These are phyloP conservation scores for Tranzscheliella williamsii DNA, from an alignment of 1,284 basidiomycete genomes.

Conservation along the genomic window DNA sequence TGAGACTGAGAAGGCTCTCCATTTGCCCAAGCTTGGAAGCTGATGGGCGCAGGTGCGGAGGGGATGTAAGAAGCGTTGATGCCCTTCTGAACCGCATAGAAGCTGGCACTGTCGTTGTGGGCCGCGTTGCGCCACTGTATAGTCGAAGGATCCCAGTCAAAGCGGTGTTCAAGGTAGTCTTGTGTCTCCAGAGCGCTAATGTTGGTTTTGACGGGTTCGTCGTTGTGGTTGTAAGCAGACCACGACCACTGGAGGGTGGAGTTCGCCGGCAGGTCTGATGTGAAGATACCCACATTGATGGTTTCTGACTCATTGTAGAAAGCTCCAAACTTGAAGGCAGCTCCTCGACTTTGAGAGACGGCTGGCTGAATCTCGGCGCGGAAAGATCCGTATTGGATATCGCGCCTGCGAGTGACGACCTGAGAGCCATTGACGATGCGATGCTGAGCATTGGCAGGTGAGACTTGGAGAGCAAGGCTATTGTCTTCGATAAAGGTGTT, in stretches of 20 bases:
- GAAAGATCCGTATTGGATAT: conserved; percentile 54
- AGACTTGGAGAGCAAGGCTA: conserved; percentile 39
- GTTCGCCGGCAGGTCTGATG: conserved; percentile 28
- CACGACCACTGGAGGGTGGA: conserved; percentile 43
- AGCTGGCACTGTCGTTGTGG: conserved; percentile 27
- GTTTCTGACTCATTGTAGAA: conserved; percentile 43
- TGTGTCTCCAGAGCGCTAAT: conserved; percentile 28
- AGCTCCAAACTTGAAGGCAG: conserved; percentile 40
- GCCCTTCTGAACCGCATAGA: conserved; percentile 21
- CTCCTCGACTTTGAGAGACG: conserved; percentile 19
- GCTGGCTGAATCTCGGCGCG: conserved; percentile 41
- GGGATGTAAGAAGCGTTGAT: conserved; percentile 39
- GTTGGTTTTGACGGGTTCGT: conserved; percentile 34
- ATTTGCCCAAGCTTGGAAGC: conserved; percentile 46
- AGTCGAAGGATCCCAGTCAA: conserved; percentile 47
- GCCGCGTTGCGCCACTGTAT: conserved; percentile 44
- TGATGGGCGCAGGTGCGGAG: conserved; percentile 31
- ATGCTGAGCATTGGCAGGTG: conserved; percentile 20
- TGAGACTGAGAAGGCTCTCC: conserved; percentile 39
- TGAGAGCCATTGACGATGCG: conserved; percentile 48
- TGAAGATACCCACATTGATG: conserved; percentile 32
- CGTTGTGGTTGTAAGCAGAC: conserved; percentile 30
- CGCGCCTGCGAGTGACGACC: conserved; percentile 44
- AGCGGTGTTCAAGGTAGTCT: conserved; percentile 43
- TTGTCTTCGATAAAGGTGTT: conserved; percentile 39